Percentiles rank a stretch among this genome's conserved stretches.
Evolutionary conservation across 2,329 filamentous ascomycete genomes (phyloP).

Genomic region (Exophiala viscosa): DNA sequence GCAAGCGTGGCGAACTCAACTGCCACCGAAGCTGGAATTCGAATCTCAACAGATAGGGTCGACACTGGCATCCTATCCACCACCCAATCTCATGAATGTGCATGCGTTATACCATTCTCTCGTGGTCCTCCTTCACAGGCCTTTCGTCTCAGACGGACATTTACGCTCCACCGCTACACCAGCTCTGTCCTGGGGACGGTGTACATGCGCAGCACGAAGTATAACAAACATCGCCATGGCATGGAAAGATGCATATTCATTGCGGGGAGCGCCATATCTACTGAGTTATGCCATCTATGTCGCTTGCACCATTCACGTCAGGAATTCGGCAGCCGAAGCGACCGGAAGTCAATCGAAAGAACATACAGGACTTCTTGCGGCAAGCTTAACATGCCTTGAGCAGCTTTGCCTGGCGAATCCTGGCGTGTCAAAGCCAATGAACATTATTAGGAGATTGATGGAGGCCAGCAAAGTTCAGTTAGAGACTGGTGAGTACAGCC

Average conservation of each 20-base stretch:
- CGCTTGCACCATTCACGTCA: constrained; percentile 41
- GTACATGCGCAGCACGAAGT: constrained; percentile 35
- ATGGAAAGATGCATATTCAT: constrained; percentile 40
- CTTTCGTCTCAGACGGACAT: constrained; percentile 39
- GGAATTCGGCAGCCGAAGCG: constrained; percentile 34
- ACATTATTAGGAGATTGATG: constrained; percentile 4
- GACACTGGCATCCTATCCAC: constrained; percentile 21
- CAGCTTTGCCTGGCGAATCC: constrained; percentile 27
- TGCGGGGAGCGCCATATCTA: constrained; percentile 41
- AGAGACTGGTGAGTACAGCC: neutral
- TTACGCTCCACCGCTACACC: constrained; percentile 29
- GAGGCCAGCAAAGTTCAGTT: constrained; percentile 1
- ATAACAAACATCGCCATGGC: constrained; percentile 36
- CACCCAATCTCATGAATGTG: constrained; percentile 33
- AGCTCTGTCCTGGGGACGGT: constrained; percentile 32
- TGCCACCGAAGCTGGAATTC: constrained; percentile 28
- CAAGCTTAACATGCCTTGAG: constrained; percentile 33
- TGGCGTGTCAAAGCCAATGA: neutral
- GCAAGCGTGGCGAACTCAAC: constrained; percentile 29
- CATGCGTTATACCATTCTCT: constrained; percentile 41
- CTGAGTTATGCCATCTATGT: constrained; percentile 44
- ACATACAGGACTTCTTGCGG: constrained; percentile 29
- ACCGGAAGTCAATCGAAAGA: constrained; percentile 27
- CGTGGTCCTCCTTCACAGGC: constrained; percentile 45
- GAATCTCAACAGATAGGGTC: constrained; percentile 20